Conservation (phyloP, 129 eudicot species). For the Lactuca sativa region DNA sequence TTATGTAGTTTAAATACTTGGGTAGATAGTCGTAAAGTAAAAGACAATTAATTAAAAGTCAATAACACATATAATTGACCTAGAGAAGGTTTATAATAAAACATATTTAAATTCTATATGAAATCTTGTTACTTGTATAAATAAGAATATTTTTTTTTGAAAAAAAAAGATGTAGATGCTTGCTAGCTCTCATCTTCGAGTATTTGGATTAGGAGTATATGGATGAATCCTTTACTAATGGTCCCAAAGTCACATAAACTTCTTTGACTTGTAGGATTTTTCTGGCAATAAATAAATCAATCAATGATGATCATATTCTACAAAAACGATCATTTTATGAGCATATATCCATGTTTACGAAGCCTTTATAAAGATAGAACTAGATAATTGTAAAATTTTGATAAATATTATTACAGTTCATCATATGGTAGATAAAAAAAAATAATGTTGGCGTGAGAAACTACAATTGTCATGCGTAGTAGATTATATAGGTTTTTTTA, state of each 20-base stretch:
- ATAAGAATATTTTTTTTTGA: not conserved
- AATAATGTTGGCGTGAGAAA: slow-evolving; percentile 7
- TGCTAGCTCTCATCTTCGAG: not conserved
- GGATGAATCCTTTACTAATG: not conserved
- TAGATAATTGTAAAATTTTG: slow-evolving; percentile 6
- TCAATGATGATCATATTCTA: not conserved
- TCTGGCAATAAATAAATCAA: not conserved
- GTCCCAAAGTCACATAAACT: not conserved
- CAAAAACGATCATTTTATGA: not conserved
- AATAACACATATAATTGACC: not conserved
- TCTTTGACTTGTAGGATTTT: not conserved
- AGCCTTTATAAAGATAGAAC: not conserved
- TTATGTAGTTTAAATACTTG: no score
- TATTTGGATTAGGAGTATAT: not conserved
- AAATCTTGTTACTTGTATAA: not conserved
- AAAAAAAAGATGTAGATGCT: not conserved
- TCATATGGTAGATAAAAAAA: slow-evolving; percentile 4
- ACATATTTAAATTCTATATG: not conserved
- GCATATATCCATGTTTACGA: not conserved
- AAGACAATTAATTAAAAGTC: not conserved
- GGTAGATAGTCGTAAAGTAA: not conserved
- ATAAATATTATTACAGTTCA: not conserved
- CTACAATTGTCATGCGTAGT: slow-evolving; percentile 11
- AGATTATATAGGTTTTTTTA: not conserved
- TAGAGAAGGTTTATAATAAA: not conserved